Percentiles rank a stretch among this genome's conserved stretches.
Conservation (phyloP, 768 basidiomycete species). For the Naganishia onofrii region DNA sequence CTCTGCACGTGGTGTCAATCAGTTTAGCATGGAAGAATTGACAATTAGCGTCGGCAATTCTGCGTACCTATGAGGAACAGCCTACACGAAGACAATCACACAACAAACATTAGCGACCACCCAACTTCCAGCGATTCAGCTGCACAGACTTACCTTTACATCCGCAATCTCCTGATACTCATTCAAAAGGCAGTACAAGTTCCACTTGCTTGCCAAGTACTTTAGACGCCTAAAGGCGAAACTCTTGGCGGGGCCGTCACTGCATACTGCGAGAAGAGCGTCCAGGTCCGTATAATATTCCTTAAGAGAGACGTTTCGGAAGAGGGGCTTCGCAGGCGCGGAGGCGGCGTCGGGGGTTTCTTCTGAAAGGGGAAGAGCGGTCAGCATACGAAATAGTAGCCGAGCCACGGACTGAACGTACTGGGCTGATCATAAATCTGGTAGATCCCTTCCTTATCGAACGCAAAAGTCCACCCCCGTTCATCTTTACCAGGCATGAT, state of each 20-base stretch:
- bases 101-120: background rate
- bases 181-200: slow-evolving; percentile 85
- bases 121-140: background rate
- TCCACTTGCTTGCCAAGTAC: slow-evolving; percentile 89
- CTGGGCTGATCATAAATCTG: slow-evolving; percentile 64
- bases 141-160: slow-evolving; percentile 74
- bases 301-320: slow-evolving; percentile 75
- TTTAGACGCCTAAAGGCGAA: slow-evolving; percentile 88
- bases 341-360: slow-evolving; percentile 25
- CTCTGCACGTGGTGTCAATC: slow-evolving; percentile 58
- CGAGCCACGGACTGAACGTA: background rate
- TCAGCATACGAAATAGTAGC: slow-evolving; percentile 31
- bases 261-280: slow-evolving; percentile 80
- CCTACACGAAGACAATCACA: slow-evolving; percentile 51
- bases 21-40: background rate
- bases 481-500: slow-evolving; percentile 66
- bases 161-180: slow-evolving; percentile 91
- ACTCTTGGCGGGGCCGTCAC: slow-evolving; percentile 92
- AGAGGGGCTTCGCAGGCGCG: slow-evolving; percentile 61
- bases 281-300: slow-evolving; percentile 98
- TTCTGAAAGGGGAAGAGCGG: background rate
- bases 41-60: background rate
- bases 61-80: slow-evolving; percentile 74
- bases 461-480: slow-evolving; percentile 60
- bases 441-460: slow-evolving; percentile 87